Conservation (phyloP, 305 asterid genomes). For the Rubia tinctorum region DNA sequence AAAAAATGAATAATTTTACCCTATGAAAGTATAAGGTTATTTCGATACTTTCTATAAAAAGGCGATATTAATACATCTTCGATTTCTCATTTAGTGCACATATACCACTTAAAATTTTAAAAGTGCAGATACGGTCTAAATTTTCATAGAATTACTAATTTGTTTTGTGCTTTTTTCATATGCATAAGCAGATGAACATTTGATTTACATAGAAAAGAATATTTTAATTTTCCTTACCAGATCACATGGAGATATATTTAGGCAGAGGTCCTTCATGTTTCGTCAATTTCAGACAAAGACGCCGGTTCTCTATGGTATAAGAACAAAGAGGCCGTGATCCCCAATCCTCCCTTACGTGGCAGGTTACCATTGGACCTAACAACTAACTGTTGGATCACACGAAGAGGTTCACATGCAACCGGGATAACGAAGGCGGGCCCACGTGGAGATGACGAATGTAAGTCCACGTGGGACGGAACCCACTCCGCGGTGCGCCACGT, state of each 20-base stretch:
- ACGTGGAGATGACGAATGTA: conserved; percentile 4
- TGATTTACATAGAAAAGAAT: too few relatives aligned
- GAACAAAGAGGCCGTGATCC: conserved; percentile 13
- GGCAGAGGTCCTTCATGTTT: background rate
- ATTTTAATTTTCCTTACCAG: background rate
- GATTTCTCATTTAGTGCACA: too few relatives aligned
- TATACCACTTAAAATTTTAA: too few relatives aligned
- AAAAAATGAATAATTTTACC: too few relatives aligned
- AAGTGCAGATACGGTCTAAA: too few relatives aligned
- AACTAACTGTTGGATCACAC: conserved; percentile 48
- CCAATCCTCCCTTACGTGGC: conserved; percentile 51
- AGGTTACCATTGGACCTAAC: conserved; percentile 25
- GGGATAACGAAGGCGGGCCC: conserved; percentile 35
- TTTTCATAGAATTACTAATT: too few relatives aligned
- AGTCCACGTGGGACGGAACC: conserved; percentile 45
- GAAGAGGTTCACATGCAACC: conserved; percentile 38
- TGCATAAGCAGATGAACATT: too few relatives aligned
- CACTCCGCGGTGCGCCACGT: conserved; percentile 30
- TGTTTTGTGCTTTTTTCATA: too few relatives aligned
- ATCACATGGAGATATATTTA: background rate
- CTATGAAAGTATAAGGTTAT: too few relatives aligned
- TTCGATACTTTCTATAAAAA: too few relatives aligned
- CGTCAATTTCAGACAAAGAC: background rate
- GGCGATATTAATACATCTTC: too few relatives aligned
- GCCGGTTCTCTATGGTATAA: background rate